These are phyloP conservation scores for Zhuliangozyma blackwelliae DNA, from an alignment of 1,139 yeast species.

Conservation along the genomic window DNA sequence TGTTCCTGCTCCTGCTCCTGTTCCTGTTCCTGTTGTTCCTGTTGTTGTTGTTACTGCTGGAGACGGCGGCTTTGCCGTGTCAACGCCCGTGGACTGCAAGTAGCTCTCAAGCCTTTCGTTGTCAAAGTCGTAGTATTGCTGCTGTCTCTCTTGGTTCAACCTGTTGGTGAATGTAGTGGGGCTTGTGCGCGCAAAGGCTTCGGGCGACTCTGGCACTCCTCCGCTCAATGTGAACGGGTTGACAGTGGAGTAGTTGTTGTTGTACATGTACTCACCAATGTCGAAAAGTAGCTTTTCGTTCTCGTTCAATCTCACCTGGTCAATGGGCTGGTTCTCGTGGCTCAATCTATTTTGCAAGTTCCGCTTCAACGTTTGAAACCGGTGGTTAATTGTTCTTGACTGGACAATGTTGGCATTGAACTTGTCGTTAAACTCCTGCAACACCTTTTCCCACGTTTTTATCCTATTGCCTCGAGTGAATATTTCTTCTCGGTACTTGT, in stretches of 20 bases:
- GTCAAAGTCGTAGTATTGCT: background rate
- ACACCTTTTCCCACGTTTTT: slow-evolving; percentile 25
- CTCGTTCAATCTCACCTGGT: slow-evolving; percentile 19
- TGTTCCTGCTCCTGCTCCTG: no score
- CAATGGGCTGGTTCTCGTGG: slow-evolving; percentile 11
- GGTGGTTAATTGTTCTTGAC: slow-evolving; percentile 26
- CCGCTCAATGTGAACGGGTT: slow-evolving; percentile 2
- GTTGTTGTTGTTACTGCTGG: background rate
- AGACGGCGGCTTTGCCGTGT: no score
- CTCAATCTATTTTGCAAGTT: slow-evolving; percentile 20
- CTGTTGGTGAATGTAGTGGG: slow-evolving; percentile 2
- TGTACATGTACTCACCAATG: slow-evolving; percentile 8
- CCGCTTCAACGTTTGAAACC: slow-evolving; percentile 21
- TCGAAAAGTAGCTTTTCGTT: slow-evolving; percentile 22
- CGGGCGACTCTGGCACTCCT: no score
- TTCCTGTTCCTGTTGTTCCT: background rate
- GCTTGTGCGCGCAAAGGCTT: no score
- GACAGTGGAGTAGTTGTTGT: slow-evolving; percentile 3
- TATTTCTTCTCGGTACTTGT: slow-evolving; percentile 18
- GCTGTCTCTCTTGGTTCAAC: slow-evolving; percentile 4
- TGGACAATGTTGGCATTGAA: slow-evolving; percentile 20
- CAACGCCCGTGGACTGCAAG: no score
- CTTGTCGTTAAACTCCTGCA: slow-evolving; percentile 20
- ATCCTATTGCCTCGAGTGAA: slow-evolving; percentile 28
- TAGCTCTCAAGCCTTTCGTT: no score